Conservation (phyloP, 306 rosid species). For the Cucurbita moschata region DNA sequence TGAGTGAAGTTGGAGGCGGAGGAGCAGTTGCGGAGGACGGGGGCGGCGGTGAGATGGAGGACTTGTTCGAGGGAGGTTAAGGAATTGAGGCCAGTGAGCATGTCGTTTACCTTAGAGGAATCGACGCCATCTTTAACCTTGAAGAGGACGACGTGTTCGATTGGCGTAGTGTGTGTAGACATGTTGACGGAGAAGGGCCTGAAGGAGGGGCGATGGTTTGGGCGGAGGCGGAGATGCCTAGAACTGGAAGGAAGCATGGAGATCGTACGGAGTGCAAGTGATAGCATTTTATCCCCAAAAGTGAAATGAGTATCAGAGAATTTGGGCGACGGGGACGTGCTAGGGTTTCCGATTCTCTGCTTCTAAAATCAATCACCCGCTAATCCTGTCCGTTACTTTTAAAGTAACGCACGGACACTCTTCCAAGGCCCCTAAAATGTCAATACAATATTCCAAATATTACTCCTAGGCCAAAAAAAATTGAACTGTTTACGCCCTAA, state of each 20-base stretch:
- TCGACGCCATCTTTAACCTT: slow-evolving; percentile 64
- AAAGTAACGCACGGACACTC: too few species aligned
- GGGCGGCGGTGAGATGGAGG: slow-evolving; percentile 50
- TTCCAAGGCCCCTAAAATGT: too few species aligned
- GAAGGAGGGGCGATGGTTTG: not conserved
- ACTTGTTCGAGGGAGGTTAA: slow-evolving; percentile 46
- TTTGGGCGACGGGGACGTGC: not conserved
- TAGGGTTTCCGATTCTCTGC: too few species aligned
- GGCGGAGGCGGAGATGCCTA: slow-evolving; percentile 8
- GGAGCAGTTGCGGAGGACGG: slow-evolving; percentile 51
- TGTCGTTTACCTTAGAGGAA: slow-evolving; percentile 35
- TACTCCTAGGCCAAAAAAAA: too few species aligned
- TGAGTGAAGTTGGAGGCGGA: slow-evolving; percentile 55
- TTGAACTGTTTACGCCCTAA: too few species aligned
- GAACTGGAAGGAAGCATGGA: slow-evolving; percentile 10
- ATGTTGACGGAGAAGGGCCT: slow-evolving; percentile 12
- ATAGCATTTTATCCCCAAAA: not conserved
- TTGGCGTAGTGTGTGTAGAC: slow-evolving; percentile 15
- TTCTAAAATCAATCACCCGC: too few species aligned
- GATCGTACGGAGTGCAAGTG: not conserved
- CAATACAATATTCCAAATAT: too few species aligned
- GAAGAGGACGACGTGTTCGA: slow-evolving; percentile 78
- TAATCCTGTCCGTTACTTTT: too few species aligned
- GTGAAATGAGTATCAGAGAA: not conserved
- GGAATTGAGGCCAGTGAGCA: slow-evolving; percentile 39